phyloP scores from a whole-genome alignment of 1,139 yeast species.

The Scheffersomyces stambukii region DNA sequence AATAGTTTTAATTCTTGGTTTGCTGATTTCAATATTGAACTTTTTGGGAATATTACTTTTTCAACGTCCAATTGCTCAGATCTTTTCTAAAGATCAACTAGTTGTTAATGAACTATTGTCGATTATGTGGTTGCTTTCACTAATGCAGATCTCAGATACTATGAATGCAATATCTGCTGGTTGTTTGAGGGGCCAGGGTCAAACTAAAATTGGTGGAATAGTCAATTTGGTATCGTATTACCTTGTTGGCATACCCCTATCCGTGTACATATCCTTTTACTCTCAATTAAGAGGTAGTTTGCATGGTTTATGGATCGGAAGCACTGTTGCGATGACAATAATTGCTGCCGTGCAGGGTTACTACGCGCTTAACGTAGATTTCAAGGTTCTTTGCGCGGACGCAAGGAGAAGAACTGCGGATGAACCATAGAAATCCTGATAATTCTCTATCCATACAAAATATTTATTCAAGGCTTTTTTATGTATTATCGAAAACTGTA shows the following conservation, averaged over 20 bases:
- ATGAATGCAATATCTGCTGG: constrained; percentile 60
- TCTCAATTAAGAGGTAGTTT: constrained; percentile 40
- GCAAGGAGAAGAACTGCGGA: constrained; percentile 41
- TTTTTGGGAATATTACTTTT: constrained; percentile 36
- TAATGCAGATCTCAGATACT: constrained; percentile 55
- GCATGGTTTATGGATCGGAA: constrained; percentile 54
- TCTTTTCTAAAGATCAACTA: constrained; percentile 37
- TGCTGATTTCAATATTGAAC: constrained; percentile 37
- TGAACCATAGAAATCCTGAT: no score
- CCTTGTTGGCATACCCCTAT: constrained; percentile 49
- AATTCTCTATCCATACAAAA: no score
- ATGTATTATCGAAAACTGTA: no score
- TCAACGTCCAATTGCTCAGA: constrained; percentile 30
- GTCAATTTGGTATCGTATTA: constrained; percentile 52
- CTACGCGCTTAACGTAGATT: constrained; percentile 37
- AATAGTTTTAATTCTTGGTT: constrained; percentile 44
- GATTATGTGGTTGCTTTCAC: constrained; percentile 51
- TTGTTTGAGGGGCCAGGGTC: constrained; percentile 59
- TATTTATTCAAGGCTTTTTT: no score
- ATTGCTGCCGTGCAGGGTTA: constrained; percentile 52
- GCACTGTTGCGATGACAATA: constrained; percentile 46
- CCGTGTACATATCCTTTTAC: constrained; percentile 45
- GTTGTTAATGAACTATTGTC: constrained; percentile 37
- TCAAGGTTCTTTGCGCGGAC: constrained; percentile 34
- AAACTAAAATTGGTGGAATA: constrained; percentile 55